Conservation (phyloP, 192 early-diverging fungal genomes). For the Mortierella alpina region DNA sequence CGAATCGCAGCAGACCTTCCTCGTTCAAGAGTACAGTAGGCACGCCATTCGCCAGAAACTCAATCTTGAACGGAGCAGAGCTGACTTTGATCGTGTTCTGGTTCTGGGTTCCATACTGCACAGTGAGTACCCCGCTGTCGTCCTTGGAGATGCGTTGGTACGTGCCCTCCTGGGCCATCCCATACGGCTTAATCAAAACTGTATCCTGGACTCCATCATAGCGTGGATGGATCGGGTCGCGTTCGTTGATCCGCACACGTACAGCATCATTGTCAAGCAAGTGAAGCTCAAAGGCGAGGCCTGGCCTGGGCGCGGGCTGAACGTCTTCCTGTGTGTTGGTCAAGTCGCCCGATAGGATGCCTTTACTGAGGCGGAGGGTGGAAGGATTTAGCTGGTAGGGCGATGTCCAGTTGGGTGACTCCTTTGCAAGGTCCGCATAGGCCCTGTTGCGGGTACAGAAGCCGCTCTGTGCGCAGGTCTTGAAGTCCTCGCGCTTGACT, state of each 20-base stretch:
- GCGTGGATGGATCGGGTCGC: slow-evolving; percentile 72
- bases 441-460: slow-evolving; percentile 93
- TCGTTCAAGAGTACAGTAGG: slow-evolving; percentile 83
- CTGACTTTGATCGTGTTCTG: slow-evolving; percentile 61
- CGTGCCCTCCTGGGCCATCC: slow-evolving; percentile 17
- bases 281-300: slow-evolving; percentile 60
- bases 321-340: slow-evolving; percentile 57
- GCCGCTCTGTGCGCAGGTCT: slow-evolving; percentile 84
- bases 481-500: slow-evolving; percentile 90
- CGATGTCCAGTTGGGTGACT: slow-evolving; percentile 52
- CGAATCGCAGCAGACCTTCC: slow-evolving; percentile 85
- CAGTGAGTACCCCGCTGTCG: slow-evolving; percentile 33
- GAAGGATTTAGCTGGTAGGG: slow-evolving; percentile 73
- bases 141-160: slow-evolving; percentile 17
- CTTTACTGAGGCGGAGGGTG: slow-evolving; percentile 66
- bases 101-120: slow-evolving; percentile 57
- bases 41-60: slow-evolving; percentile 64
- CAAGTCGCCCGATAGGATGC: slow-evolving; percentile 66
- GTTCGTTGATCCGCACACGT: slow-evolving; percentile 74
- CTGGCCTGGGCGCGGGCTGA: slow-evolving; percentile 10
- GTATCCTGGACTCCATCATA: slow-evolving; percentile 72
- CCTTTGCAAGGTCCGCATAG: slow-evolving; percentile 72
- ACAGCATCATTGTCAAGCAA: slow-evolving; percentile 68
- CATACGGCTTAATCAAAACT: slow-evolving; percentile 60
- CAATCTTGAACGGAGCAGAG: slow-evolving; percentile 69